phyloP scores from a whole-genome alignment of 2,329 filamentous ascomycete species.

The Ophiostoma australiae region DNA sequence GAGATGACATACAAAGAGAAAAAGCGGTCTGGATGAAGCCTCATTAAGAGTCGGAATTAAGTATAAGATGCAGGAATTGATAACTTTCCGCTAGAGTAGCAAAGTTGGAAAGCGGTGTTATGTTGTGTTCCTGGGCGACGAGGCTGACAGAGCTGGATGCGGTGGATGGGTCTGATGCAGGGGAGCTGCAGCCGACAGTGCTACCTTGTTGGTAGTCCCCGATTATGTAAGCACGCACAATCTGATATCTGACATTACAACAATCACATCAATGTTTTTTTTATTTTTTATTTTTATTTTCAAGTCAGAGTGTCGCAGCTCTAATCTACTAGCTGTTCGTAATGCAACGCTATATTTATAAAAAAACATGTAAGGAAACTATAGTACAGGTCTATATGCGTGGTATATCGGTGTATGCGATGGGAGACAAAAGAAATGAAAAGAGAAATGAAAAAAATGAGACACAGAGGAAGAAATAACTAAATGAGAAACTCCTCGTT shows the following conservation, averaged over 20 bases:
- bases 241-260: not conserved
- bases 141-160: slow-evolving; percentile 2
- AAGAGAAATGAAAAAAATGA: not conserved
- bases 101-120: not conserved
- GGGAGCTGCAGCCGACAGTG: slow-evolving; percentile 1
- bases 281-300: no score
- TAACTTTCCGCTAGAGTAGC: not conserved
- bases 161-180: slow-evolving; percentile 1
- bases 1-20: not conserved
- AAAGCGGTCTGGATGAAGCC: not conserved
- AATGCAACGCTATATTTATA: not conserved
- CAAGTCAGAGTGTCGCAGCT: not conserved
- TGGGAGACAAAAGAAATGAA: not conserved
- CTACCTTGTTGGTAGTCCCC: not conserved
- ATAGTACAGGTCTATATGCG: slow-evolving; percentile 6
- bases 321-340: not conserved
- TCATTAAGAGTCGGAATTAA: not conserved
- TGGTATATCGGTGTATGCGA: not conserved
- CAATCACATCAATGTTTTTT: not conserved
- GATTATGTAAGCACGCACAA: not conserved
- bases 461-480: not conserved
- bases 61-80: not conserved
- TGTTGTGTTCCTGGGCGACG: not conserved
- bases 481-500: slow-evolving; percentile 65
- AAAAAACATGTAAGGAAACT: not conserved